phyloP scores from a whole-genome alignment of 139 green algal species.

The Medakamo hakoo region DNA sequence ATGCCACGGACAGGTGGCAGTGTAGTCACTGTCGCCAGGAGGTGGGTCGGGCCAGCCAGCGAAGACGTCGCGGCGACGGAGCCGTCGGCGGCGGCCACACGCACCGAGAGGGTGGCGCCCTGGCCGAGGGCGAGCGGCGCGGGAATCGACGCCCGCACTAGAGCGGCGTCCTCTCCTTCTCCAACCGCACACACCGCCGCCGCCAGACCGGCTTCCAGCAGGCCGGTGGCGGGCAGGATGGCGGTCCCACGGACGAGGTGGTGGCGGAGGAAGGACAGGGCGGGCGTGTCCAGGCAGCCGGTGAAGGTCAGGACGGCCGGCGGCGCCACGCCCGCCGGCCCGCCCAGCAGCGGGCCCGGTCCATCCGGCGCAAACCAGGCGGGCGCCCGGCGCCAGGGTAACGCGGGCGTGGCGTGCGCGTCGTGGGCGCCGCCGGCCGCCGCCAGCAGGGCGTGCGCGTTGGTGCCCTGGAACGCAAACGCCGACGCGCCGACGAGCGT shows the following conservation, averaged over 20 bases:
- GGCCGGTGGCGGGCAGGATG: background rate
- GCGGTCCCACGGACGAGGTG: background rate
- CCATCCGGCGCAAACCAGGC: background rate
- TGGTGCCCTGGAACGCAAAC: conserved; percentile 49
- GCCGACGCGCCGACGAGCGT: conserved; percentile 22
- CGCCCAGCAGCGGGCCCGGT: conserved; percentile 21
- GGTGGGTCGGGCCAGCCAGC: no score
- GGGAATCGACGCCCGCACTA: background rate
- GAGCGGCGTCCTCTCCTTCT: background rate
- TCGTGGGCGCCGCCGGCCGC: no score
- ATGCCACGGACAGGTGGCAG: no score
- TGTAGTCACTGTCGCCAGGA: no score
- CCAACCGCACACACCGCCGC: background rate
- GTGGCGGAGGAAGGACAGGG: background rate
- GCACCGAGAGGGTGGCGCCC: background rate
- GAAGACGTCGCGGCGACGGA: no score
- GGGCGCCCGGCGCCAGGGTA: background rate
- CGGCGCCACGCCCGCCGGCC: background rate
- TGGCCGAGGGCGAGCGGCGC: background rate
- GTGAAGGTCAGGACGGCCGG: background rate
- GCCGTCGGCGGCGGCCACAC: background rate
- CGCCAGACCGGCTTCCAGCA: background rate
- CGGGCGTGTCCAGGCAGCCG: background rate
- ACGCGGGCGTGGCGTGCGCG: no score
- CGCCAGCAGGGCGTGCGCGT: conserved; percentile 32